These are phyloP conservation scores for Didymella arachidicola DNA, from an alignment of 2,329 filamentous ascomycete genomes.

Conservation along the genomic window DNA sequence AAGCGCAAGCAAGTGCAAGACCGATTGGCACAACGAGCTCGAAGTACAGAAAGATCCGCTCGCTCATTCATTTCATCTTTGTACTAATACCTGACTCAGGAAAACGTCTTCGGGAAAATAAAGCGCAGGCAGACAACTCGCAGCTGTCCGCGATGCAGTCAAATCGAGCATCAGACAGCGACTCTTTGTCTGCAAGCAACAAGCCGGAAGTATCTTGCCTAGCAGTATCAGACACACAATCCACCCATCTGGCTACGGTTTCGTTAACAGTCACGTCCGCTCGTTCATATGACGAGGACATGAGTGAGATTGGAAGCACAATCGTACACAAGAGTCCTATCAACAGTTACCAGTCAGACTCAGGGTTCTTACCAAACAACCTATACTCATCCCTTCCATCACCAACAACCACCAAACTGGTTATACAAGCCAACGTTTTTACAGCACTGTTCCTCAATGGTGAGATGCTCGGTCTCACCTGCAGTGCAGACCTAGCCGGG, in stretches of 20 bases:
- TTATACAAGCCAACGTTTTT: conserved; percentile 11
- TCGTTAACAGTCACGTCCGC: neutral
- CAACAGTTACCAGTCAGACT: neutral
- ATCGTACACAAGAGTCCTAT: neutral
- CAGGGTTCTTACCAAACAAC: conserved; percentile 3
- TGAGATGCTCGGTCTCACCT: neutral
- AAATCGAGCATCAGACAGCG: conserved; percentile 19
- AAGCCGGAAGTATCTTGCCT: conserved; percentile 26
- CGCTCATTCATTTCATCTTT: no score
- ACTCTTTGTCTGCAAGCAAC: conserved; percentile 28
- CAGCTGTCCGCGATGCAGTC: neutral
- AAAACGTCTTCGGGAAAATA: neutral
- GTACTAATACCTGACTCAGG: neutral
- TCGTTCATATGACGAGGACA: neutral
- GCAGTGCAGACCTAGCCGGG: neutral
- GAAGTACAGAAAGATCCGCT: conserved; percentile 34
- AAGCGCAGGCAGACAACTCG: neutral
- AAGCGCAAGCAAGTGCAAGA: conserved; percentile 54
- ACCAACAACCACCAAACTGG: neutral
- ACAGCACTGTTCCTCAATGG: conserved; percentile 16
- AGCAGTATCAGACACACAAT: neutral
- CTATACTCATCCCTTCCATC: conserved; percentile 1
- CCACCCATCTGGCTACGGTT: neutral
- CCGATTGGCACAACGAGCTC: conserved; percentile 50
- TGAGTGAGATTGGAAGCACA: neutral